phyloP scores from a whole-genome alignment of 345 rosid genomes.

The Litchi chinensis region DNA sequence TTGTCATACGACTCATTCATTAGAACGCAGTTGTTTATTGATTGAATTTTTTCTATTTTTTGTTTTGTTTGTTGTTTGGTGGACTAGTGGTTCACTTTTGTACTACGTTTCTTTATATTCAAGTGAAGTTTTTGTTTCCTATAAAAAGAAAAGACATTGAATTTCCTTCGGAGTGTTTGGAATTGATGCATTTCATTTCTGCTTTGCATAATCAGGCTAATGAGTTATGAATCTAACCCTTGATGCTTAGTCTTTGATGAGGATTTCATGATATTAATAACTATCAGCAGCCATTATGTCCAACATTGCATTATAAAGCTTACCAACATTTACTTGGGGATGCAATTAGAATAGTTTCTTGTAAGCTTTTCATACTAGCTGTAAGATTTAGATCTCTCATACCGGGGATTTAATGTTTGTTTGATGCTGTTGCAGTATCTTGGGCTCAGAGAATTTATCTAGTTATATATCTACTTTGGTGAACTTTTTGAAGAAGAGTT shows the following conservation, averaged over 20 bases:
- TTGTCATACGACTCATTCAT: too few species aligned
- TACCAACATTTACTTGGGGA: neutral
- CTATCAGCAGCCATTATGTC: neutral
- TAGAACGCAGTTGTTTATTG: too few species aligned
- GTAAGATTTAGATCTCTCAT: neutral
- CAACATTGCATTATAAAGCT: neutral
- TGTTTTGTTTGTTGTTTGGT: too few species aligned
- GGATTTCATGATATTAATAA: neutral
- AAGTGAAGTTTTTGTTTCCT: too few species aligned
- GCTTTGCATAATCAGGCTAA: neutral
- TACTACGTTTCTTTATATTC: too few species aligned
- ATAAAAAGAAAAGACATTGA: too few species aligned
- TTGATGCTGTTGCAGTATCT: neutral
- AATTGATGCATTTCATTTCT: neutral
- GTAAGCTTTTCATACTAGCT: neutral
- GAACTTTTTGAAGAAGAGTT: slow-evolving; percentile 29
- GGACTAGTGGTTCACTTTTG: neutral
- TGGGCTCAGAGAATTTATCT: neutral
- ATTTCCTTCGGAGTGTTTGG: neutral
- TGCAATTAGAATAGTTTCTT: neutral
- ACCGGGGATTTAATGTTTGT: neutral
- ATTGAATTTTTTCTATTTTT: too few species aligned
- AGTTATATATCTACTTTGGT: neutral
- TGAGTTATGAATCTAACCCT: neutral
- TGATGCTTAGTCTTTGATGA: neutral